Base-by-base conservation (phyloP, 2,329 filamentous ascomycete species). In the Phyllosticta capitalensis region DNA sequence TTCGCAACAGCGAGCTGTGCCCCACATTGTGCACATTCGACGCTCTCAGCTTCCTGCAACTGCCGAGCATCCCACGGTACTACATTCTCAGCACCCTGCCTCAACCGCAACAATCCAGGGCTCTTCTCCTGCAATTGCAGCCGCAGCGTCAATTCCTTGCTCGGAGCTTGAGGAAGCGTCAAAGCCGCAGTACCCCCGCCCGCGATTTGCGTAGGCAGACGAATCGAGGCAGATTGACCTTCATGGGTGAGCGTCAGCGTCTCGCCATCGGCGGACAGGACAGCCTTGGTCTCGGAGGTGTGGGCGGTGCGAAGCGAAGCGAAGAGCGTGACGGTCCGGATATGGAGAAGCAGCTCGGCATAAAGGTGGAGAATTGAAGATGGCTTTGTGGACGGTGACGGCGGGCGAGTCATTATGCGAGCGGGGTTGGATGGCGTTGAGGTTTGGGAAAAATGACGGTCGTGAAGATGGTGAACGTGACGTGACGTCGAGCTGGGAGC, bases 261-360 rank as follows among this genome's bases (percentile, higher is more conserved):
- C 33, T 67, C 70, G 54, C 75, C 75, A 64, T 80, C 74, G 1
- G 74, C 71, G 4, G 75, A 76, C 2, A 81, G 67, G 33, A 69
- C 68, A 21, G 76, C 74, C 54, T 72, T 72, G 7, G 77, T 81
- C 28, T 72, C 68, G 30, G 71, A 65, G 58, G 73, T 75, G 60
- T 74, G 74, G 9, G 71, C 67, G 1, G 76, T 76, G 22, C 72
- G 71, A 5, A 84, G 69, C 1, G 78, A 80, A 1, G 80, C 78
- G 64, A 83, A 80, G 17, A 86, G 73, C 2, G 81, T 82, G 50
- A 84, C 73, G 61, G 83, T 82, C 50, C 81, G 79, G 62, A 86
- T 83, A 63, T 86, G 80, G 38, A 81, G 76, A 45, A 86, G 72
- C 17, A 83, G 76, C 68, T 86, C 83, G 22, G 82, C 81, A 63